phyloP scores from a whole-genome alignment of 78 protist species.

The Speleostelium caveatum region DNA sequence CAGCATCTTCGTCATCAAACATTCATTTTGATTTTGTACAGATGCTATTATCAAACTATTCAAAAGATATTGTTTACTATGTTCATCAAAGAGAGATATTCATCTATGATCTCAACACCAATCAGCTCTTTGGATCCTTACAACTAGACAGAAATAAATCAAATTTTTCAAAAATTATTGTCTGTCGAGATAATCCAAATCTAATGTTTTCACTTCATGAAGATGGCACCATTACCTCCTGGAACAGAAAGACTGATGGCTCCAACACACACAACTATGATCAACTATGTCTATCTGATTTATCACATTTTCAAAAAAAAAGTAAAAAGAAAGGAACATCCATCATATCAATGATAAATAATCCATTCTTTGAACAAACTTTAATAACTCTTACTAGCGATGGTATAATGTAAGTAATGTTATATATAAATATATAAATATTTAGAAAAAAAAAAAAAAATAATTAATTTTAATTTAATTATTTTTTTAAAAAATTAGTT shows the following conservation, averaged over 20 bases:
- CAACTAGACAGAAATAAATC: constrained; percentile 46
- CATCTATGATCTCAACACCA: constrained; percentile 28
- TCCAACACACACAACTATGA: constrained; percentile 50
- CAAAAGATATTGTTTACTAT: constrained; percentile 29
- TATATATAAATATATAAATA: not conserved
- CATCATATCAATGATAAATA: constrained; percentile 16
- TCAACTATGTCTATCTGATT: constrained; percentile 44
- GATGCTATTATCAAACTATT: constrained; percentile 32
- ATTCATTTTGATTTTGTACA: constrained; percentile 30
- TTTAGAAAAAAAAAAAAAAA: not conserved
- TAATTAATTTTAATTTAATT: not conserved
- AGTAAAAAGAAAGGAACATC: constrained; percentile 43
- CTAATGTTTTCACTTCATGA: constrained; percentile 72
- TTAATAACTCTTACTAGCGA: constrained; percentile 38
- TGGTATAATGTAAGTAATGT: constrained; percentile 61
- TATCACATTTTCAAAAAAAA: constrained; percentile 58
- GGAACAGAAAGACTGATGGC: not conserved
- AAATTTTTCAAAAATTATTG: constrained; percentile 7
- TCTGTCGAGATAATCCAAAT: constrained; percentile 60
- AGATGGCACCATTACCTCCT: constrained; percentile 45
- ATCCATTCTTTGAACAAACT: constrained; percentile 59
- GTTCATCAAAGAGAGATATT: constrained; percentile 30
- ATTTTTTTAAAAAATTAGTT: not conserved
- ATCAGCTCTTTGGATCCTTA: constrained; percentile 44
- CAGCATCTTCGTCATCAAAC: not conserved